These are phyloP conservation scores for Beauveria sp. DNA, from an alignment of 2,329 filamentous ascomycete genomes.

Conservation along the genomic window DNA sequence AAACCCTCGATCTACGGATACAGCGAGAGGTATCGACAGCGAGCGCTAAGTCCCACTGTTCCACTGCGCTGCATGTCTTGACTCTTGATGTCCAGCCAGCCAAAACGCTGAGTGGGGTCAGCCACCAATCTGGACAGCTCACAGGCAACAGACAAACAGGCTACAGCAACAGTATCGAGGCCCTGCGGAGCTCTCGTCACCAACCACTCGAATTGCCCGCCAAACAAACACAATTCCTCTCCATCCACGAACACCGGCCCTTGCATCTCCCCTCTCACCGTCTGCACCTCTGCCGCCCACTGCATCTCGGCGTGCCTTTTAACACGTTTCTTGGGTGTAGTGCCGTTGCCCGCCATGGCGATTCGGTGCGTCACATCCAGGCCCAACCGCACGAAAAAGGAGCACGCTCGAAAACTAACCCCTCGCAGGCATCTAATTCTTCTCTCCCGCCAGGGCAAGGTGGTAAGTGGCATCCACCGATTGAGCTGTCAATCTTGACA, in stretches of 20 bases:
- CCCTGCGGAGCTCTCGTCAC: constrained; percentile 17
- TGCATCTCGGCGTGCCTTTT: not conserved
- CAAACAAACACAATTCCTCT: constrained; percentile 7
- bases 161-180: not conserved
- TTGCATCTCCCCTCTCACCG: not conserved
- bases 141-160: not conserved
- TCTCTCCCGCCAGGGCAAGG: constrained; percentile 97
- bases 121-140: not conserved
- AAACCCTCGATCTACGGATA: too few relatives aligned
- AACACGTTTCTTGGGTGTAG: constrained; percentile 11
- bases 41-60: not conserved
- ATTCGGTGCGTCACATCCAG: constrained; percentile 32
- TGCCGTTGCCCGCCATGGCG: constrained; percentile 29
- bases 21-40: too few relatives aligned
- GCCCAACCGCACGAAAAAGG: constrained; percentile 6
- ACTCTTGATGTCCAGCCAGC: not conserved
- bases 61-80: not conserved
- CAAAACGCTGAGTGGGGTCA: not conserved
- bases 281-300: constrained; percentile 16
- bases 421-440: constrained; percentile 82
- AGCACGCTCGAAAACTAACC: constrained; percentile 4
- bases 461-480: constrained; percentile 55
- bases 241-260: not conserved
- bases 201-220: constrained; percentile 17
- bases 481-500: not conserved